phyloP scores from a whole-genome alignment of 2,329 filamentous ascomycete species.

The Pleurostoma richardsiae region DNA sequence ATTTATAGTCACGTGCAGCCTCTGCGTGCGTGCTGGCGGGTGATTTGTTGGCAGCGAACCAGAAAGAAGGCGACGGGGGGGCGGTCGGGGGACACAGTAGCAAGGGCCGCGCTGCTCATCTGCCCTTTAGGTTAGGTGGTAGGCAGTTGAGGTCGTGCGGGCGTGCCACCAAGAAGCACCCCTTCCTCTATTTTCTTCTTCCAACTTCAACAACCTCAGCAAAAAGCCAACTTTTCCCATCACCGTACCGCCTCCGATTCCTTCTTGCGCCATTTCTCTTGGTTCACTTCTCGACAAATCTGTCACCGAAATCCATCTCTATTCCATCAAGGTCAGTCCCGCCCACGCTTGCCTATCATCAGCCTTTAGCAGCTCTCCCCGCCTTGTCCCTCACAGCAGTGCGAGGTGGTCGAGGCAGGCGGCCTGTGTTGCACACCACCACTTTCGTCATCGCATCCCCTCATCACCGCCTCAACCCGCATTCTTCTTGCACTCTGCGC shows the following conservation, averaged over 20 bases:
- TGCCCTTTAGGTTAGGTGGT: no score
- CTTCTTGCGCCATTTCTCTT: no score
- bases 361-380: constrained; percentile 4
- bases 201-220: not conserved
- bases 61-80: no score
- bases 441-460: constrained; percentile 9
- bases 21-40: no score
- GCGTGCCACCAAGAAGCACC: not conserved
- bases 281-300: no score
- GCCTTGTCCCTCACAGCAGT: constrained; percentile 5
- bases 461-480: constrained; percentile 2
- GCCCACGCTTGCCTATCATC: not conserved
- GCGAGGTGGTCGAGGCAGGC: constrained; percentile 4
- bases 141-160: no score
- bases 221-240: not conserved
- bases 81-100: no score
- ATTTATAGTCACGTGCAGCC: no score
- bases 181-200: not conserved
- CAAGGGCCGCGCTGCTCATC: no score
- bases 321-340: constrained; percentile 8
- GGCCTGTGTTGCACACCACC: constrained; percentile 2
- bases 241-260: no score
- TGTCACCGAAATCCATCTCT: not conserved
- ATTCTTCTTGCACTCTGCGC: not conserved
- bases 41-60: no score